phyloP scores from a whole-genome alignment of 2,329 filamentous ascomycete species.

The Fusarium papillatum region DNA sequence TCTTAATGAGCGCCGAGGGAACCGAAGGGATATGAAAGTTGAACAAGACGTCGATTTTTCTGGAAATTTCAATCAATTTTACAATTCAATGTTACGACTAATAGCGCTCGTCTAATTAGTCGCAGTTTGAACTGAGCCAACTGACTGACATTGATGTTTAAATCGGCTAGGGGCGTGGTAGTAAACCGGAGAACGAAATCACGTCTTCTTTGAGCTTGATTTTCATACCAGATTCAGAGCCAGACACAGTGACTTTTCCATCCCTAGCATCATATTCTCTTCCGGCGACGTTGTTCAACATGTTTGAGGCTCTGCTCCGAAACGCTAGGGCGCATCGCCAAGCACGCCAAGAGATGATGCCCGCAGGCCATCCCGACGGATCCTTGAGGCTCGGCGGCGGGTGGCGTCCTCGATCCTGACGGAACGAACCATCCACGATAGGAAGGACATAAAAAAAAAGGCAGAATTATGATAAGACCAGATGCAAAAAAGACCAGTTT shows the following conservation, averaged over 20 bases:
- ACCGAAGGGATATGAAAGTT: background rate
- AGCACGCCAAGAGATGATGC: slow-evolving; percentile 7
- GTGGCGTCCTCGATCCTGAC: background rate
- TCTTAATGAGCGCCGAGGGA: background rate
- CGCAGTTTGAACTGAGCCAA: background rate
- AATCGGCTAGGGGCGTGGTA: too few relatives aligned
- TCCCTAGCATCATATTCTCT: background rate
- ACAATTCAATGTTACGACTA: background rate
- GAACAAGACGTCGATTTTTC: background rate
- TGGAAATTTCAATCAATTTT: background rate
- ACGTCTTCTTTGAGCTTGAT: background rate
- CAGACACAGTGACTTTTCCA: background rate
- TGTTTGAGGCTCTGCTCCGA: background rate
- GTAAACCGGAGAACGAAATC: background rate
- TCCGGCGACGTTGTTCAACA: background rate
- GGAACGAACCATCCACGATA: background rate
- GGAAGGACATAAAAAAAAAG: background rate
- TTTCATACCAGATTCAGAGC: background rate
- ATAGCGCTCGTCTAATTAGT: background rate
- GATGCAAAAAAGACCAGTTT: background rate
- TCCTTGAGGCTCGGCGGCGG: background rate
- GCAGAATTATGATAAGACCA: background rate
- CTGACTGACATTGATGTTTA: too few relatives aligned
- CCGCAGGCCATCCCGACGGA: background rate
- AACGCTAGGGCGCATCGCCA: slow-evolving; percentile 2